A percentile compares a stretch with the other conserved stretches of the same genome.
Evolutionary conservation across 2,329 filamentous ascomycete genomes (phyloP).

Genomic region (Pseudocercospora crystallina): DNA sequence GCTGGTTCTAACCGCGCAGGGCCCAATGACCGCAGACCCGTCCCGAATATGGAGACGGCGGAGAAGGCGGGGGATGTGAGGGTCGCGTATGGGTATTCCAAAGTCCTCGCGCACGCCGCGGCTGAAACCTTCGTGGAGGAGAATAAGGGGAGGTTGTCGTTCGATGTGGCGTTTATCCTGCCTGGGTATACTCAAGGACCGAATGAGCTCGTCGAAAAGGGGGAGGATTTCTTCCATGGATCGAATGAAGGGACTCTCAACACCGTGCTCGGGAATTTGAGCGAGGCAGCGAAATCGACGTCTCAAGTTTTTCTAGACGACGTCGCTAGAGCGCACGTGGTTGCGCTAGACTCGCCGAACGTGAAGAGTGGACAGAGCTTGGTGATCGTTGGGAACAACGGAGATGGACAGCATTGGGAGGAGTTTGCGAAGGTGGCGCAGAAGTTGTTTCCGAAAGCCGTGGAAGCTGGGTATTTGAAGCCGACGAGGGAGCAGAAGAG

Average conservation of each 20-base stretch:
- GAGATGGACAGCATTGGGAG: not conserved
- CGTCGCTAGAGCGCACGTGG: not conserved
- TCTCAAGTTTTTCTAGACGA: not conserved
- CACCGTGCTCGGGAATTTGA: not conserved
- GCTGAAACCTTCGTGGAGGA: conserved; percentile 21
- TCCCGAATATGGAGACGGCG: not conserved
- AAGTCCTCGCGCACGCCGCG: conserved; percentile 31
- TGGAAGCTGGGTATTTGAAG: not conserved
- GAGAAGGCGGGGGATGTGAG: not conserved
- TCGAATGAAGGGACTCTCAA: not conserved
- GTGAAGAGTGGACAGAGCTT: not conserved
- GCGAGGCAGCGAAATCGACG: not conserved
- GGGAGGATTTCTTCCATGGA: not conserved
- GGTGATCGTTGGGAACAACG: not conserved
- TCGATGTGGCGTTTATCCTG: conserved; percentile 27
- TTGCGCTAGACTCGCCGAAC: not conserved
- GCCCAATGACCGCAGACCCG: not conserved
- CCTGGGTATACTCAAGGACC: conserved; percentile 18
- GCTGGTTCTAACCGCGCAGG: not conserved
- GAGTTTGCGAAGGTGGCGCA: not conserved
- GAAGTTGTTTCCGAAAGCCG: not conserved
- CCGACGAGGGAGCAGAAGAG: not conserved
- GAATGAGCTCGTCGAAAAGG: not conserved
- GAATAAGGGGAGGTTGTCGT: conserved; percentile 25
- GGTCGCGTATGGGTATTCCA: conserved; percentile 18